Evolutionary conservation across 2,329 filamentous ascomycete species (phyloP), one percentile per base, ranked within the genome.

Genomic region (Colletotrichum simmondsii): DNA sequence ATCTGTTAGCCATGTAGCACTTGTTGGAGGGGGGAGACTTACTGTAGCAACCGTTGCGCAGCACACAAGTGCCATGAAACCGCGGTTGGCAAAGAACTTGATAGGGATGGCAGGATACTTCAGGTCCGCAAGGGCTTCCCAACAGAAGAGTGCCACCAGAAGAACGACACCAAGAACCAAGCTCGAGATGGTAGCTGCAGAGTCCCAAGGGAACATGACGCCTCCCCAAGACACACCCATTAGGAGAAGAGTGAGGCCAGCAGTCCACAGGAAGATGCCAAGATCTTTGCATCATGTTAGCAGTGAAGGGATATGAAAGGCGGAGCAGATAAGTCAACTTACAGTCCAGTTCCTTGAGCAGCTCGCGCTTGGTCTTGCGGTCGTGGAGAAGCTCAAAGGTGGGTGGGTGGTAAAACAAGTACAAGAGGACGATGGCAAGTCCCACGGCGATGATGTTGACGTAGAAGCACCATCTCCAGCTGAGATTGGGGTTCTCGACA

Each of bases 201-300:
- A 83, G n/a, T 78, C 81, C 84, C 84, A 86, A 2, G 83, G 80
- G 74, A 85, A 85, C 54, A 83, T 79, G 61, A 75, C 77, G 22
- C 84, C 84, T 24, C 84, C 85, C 78, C 84, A 87, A 28, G 83
- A 85, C 66, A 87, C 79, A 5, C 85, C 85, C 74, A 87, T 83
- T 10, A 87, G 78, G 67, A 87, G 82, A 0, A 87, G 78, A 5
- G 83, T 83, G 2, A 86, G 82, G 4, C 85, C 85, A 5, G 81
- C 81, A 10, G 83, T 84, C 79, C 83, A 87, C 52, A 87, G 79
- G 75, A 85, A 81, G 49, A 85, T 83, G 4, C 86, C 86, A 46
- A 85, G 61, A 76, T 85, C 70, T 73, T 49, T 28, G 19, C 5
- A 22, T 4, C 2, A 22, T 2, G 32, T 74, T 5, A 74, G 32